Percentiles rank a stretch among this genome's conserved stretches.
Evolutionary conservation across 371 early-diverging fungal species (phyloP).

Genomic region (Mortierella sp.): DNA sequence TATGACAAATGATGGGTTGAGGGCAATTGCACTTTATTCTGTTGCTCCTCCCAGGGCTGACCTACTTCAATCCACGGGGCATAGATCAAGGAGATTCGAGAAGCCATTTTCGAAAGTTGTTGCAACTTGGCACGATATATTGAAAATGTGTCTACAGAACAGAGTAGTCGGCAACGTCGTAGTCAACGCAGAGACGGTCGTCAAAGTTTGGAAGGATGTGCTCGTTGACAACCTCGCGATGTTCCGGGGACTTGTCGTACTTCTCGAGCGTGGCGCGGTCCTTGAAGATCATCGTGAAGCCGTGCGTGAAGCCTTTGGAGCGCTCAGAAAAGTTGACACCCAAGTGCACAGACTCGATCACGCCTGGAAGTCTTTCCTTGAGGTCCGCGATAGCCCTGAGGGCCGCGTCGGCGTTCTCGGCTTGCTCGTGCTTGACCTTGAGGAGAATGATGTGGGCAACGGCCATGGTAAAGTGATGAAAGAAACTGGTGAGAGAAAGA

Average conservation of each 20-base stretch:
- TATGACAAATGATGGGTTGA: too few relatives aligned
- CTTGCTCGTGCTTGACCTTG: conserved; percentile 39
- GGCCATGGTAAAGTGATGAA: conserved; percentile 17
- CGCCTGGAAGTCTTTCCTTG: conserved; percentile 29
- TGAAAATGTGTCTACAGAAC: conserved; percentile 22
- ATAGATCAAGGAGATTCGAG: too few relatives aligned
- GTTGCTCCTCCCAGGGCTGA: too few relatives aligned
- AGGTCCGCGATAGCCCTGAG: conserved; percentile 42
- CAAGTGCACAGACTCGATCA: conserved; percentile 49
- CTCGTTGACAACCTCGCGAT: conserved; percentile 27
- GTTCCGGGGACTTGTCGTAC: conserved; percentile 43
- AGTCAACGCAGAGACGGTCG: conserved; percentile 38
- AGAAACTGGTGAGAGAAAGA: conserved; percentile 4
- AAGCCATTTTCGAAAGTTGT: too few relatives aligned
- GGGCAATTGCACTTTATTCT: too few relatives aligned
- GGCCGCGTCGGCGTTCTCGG: conserved; percentile 29
- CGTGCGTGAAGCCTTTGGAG: conserved; percentile 39
- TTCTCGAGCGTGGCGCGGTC: conserved; percentile 36
- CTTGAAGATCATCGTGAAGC: conserved; percentile 52
- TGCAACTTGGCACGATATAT: too few relatives aligned
- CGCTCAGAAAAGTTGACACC: conserved; percentile 47
- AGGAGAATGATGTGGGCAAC: conserved; percentile 42
- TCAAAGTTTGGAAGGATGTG: conserved; percentile 45
- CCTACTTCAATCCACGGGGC: too few relatives aligned
- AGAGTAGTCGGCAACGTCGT: conserved; percentile 39